phyloP scores from a whole-genome alignment of 371 early-diverging fungal genomes.

The Vairimorpha necatrix region DNA sequence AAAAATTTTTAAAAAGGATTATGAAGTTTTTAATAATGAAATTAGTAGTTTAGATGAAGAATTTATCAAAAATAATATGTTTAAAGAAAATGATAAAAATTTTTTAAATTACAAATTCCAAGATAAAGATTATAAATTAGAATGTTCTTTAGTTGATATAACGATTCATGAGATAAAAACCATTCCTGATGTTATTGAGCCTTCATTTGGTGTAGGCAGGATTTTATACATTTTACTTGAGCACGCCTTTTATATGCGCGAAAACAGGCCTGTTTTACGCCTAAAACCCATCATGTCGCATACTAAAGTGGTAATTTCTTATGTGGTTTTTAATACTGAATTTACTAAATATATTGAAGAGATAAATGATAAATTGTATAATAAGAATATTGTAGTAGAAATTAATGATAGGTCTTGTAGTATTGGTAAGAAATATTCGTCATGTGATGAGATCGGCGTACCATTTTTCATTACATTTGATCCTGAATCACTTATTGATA shows the following conservation, averaged over 20 bases:
- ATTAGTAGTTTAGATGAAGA: slow-evolving; percentile 39
- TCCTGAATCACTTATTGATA: slow-evolving; percentile 84
- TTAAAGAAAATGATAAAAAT: slow-evolving; percentile 15
- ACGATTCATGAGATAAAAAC: slow-evolving; percentile 74
- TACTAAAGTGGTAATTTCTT: slow-evolving; percentile 81
- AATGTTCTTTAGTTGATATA: neutral
- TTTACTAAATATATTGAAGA: slow-evolving; percentile 71
- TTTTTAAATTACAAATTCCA: slow-evolving; percentile 38
- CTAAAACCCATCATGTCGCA: slow-evolving; percentile 76
- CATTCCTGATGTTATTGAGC: slow-evolving; percentile 96
- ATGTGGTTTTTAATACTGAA: slow-evolving; percentile 72
- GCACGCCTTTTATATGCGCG: slow-evolving; percentile 84
- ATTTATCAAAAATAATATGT: slow-evolving; percentile 31
- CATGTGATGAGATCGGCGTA: slow-evolving; percentile 95
- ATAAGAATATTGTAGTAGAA: slow-evolving; percentile 37
- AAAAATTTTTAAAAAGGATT: slow-evolving; percentile 58
- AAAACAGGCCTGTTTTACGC: slow-evolving; percentile 69
- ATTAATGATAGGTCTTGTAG: slow-evolving; percentile 66
- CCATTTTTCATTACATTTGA: slow-evolving; percentile 96
- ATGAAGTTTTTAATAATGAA: slow-evolving; percentile 38
- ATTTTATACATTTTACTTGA: slow-evolving; percentile 92
- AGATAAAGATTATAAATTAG: slow-evolving; percentile 29
- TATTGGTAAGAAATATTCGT: slow-evolving; percentile 92
- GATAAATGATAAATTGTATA: slow-evolving; percentile 63
- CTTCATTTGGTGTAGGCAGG: slow-evolving; percentile 98